phyloP scores from a whole-genome alignment of 306 rosid species.

The Rosa chinensis region DNA sequence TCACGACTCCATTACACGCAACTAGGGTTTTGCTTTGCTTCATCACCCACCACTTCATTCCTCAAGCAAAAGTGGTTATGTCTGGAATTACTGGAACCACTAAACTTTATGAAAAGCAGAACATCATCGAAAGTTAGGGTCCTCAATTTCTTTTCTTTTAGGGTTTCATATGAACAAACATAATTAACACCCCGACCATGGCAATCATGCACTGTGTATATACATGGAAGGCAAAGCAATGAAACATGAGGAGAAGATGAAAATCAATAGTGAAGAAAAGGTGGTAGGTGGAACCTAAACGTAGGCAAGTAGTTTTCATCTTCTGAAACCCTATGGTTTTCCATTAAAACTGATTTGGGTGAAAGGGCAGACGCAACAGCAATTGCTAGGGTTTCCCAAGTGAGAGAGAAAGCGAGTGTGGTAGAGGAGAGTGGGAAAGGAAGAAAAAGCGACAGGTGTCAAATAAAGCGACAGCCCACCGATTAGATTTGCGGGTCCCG shows the following conservation, averaged over 20 bases:
- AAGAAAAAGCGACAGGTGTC: slow-evolving; percentile 36
- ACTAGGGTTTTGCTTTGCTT: not conserved
- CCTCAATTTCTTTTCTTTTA: not conserved
- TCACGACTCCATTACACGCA: not conserved
- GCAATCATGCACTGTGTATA: no score
- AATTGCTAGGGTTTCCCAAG: not conserved
- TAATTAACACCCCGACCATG: slow-evolving; percentile 7
- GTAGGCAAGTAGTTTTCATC: not conserved
- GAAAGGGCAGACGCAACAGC: not conserved
- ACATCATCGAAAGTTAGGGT: slow-evolving; percentile 9
- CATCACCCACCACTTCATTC: not conserved
- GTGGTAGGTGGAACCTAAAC: not conserved
- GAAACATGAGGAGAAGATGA: not conserved
- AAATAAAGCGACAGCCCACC: slow-evolving; percentile 57
- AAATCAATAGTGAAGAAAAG: not conserved
- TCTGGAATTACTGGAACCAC: not conserved
- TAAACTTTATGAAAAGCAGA: not conserved
- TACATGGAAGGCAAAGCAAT: no score
- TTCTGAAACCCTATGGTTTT: not conserved
- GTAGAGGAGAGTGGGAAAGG: not conserved
- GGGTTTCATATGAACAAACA: not conserved
- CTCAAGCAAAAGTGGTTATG: not conserved
- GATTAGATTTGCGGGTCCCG: slow-evolving; percentile 82
- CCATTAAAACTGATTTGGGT: not conserved
- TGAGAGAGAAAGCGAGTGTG: slow-evolving; percentile 1